A percentile compares a stretch with the other conserved stretches of the same genome.
These are phyloP conservation scores for Aspergillus sparsus DNA, from an alignment of 495 filamentous ascomycete genomes.

Conservation along the genomic window DNA sequence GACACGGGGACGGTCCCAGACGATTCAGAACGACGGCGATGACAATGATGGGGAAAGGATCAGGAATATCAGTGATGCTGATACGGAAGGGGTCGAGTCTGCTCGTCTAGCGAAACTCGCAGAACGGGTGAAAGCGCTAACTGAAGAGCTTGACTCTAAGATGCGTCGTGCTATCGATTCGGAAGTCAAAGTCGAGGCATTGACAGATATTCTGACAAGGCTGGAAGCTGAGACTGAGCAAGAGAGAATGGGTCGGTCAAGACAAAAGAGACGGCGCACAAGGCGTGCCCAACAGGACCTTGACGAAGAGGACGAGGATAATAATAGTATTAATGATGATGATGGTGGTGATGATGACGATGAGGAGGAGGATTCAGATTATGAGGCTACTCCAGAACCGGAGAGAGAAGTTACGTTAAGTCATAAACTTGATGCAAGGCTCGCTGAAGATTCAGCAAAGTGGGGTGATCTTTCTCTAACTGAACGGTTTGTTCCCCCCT, in stretches of 20 bases:
- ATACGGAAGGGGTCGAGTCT: conserved; percentile 24
- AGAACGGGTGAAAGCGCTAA: conserved; percentile 33
- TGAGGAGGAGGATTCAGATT: conserved; percentile 26
- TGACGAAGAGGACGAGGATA: conserved; percentile 25
- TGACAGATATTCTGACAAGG: conserved; percentile 34
- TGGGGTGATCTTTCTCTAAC: conserved; percentile 42
- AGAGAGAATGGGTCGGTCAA: conserved; percentile 16
- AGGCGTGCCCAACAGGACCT: conserved; percentile 14
- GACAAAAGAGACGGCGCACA: conserved; percentile 8
- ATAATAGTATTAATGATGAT: conserved; percentile 12
- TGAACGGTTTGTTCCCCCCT: conserved; percentile 33
- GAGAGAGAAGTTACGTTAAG: conserved; percentile 28
- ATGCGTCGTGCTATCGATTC: conserved; percentile 46
- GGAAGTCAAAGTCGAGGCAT: conserved; percentile 33
- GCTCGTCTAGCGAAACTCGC: conserved; percentile 34
- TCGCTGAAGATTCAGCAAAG: conserved; percentile 28
- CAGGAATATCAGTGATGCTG: conserved; percentile 11
- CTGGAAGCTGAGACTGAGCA: conserved; percentile 34
- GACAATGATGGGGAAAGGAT: conserved; percentile 26
- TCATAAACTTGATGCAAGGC: conserved; percentile 30
- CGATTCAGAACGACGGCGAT: conserved; percentile 24
- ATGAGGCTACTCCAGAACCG: conserved; percentile 29
- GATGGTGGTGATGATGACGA: conserved; percentile 31
- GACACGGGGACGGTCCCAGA: conserved; percentile 18
- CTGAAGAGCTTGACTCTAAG: conserved; percentile 39